Evolutionary conservation across 1,139 yeast species (phyloP), one percentile per base, ranked within the genome.

Genomic region (Saccharomyces hybrid): DNA sequence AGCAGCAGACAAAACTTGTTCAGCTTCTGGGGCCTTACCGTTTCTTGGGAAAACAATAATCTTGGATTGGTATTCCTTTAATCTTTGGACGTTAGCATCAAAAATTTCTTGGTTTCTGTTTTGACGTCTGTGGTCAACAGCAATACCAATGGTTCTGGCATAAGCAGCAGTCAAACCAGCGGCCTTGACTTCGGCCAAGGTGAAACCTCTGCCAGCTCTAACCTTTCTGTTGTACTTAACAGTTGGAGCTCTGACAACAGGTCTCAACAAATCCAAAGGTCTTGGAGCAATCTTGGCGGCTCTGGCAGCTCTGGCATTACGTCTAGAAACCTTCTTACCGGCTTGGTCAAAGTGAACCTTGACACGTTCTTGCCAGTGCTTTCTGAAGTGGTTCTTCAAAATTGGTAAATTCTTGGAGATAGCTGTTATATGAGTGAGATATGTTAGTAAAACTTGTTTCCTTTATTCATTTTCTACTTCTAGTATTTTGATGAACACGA

Each of bases 351-450:
- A 58, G 61, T 59, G 62, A 52, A 89, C 96, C 79, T 83, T 88
- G 84, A 93, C 99, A 78, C 99, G 89, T 81, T 88, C 96, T 83
- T 93, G 98, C 99, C 99, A 93, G 96, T 90, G 93, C 88, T 93
- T 93, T 84, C 95, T 86, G 89, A 88, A 88, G 82, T 88, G 96
- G 82, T 86, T 86, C 84, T 86, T 87, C 82, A 86, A 90, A 84
- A 91, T 82, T 86, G 97, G 96, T 77, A 86, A 82, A 81, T 93
- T 93, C 91, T 93, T 90, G 74, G 93, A 79, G 83, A 93, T 89
- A 80, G 98, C 98, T 93, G 79, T 49, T 27, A 50, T 76, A 68
- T 19, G 19, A 19, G 19, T 19, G 19, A 19, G 19, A 19, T 19
- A 19, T 19, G 19, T 19, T 19, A 19, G 11, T 13, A 25, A n/a